Conservation (phyloP, 1,284 basidiomycete species). For the Ceratobasidium sp. region DNA sequence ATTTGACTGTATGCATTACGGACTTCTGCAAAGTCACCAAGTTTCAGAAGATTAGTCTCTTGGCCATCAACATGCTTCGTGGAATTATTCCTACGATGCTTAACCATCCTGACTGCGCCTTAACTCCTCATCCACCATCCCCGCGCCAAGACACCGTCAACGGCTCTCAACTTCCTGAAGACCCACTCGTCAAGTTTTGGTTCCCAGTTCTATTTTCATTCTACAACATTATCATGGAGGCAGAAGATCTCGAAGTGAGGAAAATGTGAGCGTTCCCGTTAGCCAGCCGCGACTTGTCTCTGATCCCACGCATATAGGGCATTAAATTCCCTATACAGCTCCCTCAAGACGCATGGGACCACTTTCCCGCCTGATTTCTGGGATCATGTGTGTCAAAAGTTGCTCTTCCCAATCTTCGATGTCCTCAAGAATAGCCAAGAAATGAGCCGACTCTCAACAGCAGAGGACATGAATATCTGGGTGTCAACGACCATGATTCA, state of each 20-base stretch:
- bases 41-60: constrained; percentile 96
- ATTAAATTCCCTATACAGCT: constrained; percentile 94
- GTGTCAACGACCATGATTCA: constrained; percentile 99
- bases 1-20: constrained; percentile 96
- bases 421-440: constrained; percentile 94
- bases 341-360: constrained; percentile 91
- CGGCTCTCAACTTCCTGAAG: constrained; percentile 56
- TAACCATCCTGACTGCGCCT: constrained; percentile 82
- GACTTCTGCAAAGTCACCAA: constrained; percentile 99
- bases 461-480: constrained; percentile 99
- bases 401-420: constrained; percentile 98
- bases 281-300: constrained; percentile 15
- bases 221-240: constrained; percentile 99
- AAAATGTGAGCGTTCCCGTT: constrained; percentile 76
- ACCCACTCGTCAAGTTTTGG: constrained; percentile 96
- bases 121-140: constrained; percentile 59
- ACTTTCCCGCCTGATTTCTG: constrained; percentile 95
- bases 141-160: constrained; percentile 22
- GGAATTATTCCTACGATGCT: constrained; percentile 95
- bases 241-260: constrained; percentile 98
- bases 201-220: constrained; percentile 97
- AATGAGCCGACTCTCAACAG: constrained; percentile 91
- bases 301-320: constrained; percentile 71
- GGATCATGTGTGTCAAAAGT: constrained; percentile 97
- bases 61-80: constrained; percentile 97